Conservation (phyloP, 768 basidiomycete species). For the Crassisporium funariophilum region DNA sequence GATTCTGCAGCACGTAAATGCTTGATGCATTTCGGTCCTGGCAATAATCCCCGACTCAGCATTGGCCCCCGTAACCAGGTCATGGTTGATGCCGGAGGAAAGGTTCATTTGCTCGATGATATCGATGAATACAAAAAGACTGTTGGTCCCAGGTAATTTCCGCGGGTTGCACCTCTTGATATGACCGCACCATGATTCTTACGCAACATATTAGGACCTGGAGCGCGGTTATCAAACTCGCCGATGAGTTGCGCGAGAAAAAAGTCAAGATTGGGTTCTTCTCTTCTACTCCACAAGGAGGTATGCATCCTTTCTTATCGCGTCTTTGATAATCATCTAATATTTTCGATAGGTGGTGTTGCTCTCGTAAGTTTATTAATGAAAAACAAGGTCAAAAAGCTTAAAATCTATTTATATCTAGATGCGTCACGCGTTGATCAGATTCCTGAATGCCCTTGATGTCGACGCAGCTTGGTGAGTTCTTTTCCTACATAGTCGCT, state of each 20-base stretch:
- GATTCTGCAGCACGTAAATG: slow-evolving; percentile 87
- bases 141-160: slow-evolving; percentile 57
- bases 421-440: slow-evolving; percentile 94
- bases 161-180: neutral
- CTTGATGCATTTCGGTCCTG: slow-evolving; percentile 80
- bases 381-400: slow-evolving; percentile 13
- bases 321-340: slow-evolving; percentile 8
- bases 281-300: slow-evolving; percentile 93
- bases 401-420: slow-evolving; percentile 34
- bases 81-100: slow-evolving; percentile 82
- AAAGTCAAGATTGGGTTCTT: slow-evolving; percentile 93
- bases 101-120: slow-evolving; percentile 85
- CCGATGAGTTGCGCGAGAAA: slow-evolving; percentile 82
- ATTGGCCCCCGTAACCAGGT: slow-evolving; percentile 88
- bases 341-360: slow-evolving; percentile 70
- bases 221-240: slow-evolving; percentile 80
- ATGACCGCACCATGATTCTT: slow-evolving; percentile 9
- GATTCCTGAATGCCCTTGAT: slow-evolving; percentile 78
- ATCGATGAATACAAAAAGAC: slow-evolving; percentile 76
- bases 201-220: slow-evolving; percentile 52
- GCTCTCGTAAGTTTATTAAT: slow-evolving; percentile 62
- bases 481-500: slow-evolving; percentile 19
- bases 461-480: slow-evolving; percentile 83
- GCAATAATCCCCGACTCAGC: slow-evolving; percentile 79
- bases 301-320: slow-evolving; percentile 40